phyloP scores from a whole-genome alignment of 257 asterid species.

The Plantago elongata region DNA sequence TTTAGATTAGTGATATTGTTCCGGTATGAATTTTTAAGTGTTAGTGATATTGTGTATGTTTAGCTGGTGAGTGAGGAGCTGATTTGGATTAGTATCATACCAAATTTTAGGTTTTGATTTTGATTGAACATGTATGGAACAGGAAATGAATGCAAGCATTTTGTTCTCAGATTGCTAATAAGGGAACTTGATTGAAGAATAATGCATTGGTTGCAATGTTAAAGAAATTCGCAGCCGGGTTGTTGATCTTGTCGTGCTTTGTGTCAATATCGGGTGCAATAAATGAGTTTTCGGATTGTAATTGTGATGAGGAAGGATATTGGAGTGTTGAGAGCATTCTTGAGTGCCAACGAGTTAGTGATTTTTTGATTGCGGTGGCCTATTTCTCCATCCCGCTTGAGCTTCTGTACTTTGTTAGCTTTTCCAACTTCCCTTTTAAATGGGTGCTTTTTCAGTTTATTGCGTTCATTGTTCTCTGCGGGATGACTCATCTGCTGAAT shows the following conservation, averaged over 20 bases:
- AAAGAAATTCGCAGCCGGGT: slow-evolving; percentile 37
- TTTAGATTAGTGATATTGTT: not conserved
- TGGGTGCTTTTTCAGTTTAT: slow-evolving; percentile 89
- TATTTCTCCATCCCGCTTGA: slow-evolving; percentile 93
- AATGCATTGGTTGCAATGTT: slow-evolving; percentile 50
- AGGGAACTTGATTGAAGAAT: slow-evolving; percentile 32
- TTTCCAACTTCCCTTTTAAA: slow-evolving; percentile 76
- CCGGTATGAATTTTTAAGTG: not conserved
- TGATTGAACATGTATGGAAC: slow-evolving; percentile 18
- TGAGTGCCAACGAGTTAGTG: slow-evolving; percentile 73
- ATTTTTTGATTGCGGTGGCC: slow-evolving; percentile 86
- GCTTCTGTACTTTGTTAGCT: slow-evolving; percentile 83
- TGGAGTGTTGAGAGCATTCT: slow-evolving; percentile 63
- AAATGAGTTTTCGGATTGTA: slow-evolving; percentile 45
- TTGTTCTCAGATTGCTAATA: slow-evolving; percentile 18
- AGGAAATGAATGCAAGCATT: slow-evolving; percentile 11
- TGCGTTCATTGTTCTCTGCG: slow-evolving; percentile 83
- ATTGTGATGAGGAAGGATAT: slow-evolving; percentile 77
- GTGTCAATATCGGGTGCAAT: slow-evolving; percentile 39
- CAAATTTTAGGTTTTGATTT: slow-evolving; percentile 10
- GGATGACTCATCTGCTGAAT: slow-evolving; percentile 90
- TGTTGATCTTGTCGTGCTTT: slow-evolving; percentile 40
- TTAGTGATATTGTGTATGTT: not conserved
- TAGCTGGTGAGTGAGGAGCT: not conserved
- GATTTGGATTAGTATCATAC: not conserved